A percentile compares a stretch with the other conserved stretches of the same genome.
Conservation (phyloP, 805 yeast genomes). For the Blastobotrys chiropterorum region DNA sequence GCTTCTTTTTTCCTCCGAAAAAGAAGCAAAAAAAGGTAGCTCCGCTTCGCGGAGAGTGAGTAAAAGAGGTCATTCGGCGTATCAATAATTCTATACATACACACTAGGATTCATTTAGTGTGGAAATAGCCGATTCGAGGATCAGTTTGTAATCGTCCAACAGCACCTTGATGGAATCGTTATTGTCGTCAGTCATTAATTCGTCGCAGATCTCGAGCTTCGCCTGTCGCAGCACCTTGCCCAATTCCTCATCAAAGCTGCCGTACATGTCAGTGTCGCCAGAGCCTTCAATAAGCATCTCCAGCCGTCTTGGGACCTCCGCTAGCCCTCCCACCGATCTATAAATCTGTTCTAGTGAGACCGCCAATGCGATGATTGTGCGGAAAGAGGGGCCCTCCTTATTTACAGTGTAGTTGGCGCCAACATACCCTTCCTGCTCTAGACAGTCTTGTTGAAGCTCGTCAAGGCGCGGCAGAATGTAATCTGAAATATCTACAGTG, state of each 20-base stretch:
- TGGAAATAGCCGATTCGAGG: neutral
- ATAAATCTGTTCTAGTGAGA: constrained; percentile 4
- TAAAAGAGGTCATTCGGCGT: no score
- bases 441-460: constrained; percentile 42
- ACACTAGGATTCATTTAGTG: no score
- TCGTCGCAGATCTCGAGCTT: neutral
- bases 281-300: constrained; percentile 9
- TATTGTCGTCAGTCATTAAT: neutral
- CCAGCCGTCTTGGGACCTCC: constrained; percentile 5
- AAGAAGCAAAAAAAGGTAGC: no score
- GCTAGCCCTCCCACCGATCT: neutral
- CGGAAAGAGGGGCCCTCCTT: constrained; percentile 56
- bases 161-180: neutral
- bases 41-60: no score
- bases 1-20: no score
- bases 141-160: neutral
- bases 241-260: neutral
- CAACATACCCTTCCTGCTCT: constrained; percentile 50
- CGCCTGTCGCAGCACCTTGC: neutral
- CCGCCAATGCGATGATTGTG: constrained; percentile 67
- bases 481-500: constrained; percentile 53
- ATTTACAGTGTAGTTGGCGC: constrained; percentile 60
- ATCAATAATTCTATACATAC: no score
- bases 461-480: constrained; percentile 35
- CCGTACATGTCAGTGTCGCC: constrained; percentile 8